Evolutionary conservation across 768 basidiomycete species (phyloP), one percentile per base, ranked within the genome.

Genomic region (Pleurotus citrinopileatus): DNA sequence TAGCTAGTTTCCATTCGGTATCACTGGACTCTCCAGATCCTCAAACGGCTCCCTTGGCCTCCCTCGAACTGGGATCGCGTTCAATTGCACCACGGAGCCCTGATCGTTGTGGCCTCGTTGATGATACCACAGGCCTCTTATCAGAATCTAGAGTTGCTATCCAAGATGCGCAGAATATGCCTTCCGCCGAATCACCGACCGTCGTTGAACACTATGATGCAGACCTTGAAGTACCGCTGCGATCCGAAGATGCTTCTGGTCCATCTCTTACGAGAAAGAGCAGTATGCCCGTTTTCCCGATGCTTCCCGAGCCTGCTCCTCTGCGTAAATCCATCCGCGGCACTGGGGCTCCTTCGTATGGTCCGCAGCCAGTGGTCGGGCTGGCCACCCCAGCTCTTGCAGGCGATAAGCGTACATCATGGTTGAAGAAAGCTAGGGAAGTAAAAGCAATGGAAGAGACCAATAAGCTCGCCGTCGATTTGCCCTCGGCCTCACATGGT

Each of bases 341-440:
- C 10, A 60, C 71, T 28, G 74, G 74, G 17, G 87, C 86, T 17
- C 65, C 76, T 37, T 73, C 73, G 1, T 56, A 62, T 8, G 67
- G 67, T 36, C 42, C 62, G 9, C 48, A 51, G 19, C 60, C 59
- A 28, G 58, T 66, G 27, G 55, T 71, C 19, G 73, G 73, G 3
- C 67, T 67, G 19, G 70, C 37, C 23, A 51, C 47, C 4, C 32
- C 68, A 3, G 62, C 70, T 19, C 64, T 67, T 23, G 12, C 38
- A 23, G 73, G 73, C 8, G 82, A 80, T 2, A 90, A 88, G 61
- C 82, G 89, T 27, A 87, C 87, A 7, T 91, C 90, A 2, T 91
- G 90, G 90, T 67, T 92, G 52, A 82, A 80, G 68, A 89, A 88
- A 61, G 90, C 85, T 12, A 76, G 89, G 29, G 87, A 89, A 62